phyloP scores from a whole-genome alignment of 495 filamentous ascomycete species.

The Penicillium manginii region DNA sequence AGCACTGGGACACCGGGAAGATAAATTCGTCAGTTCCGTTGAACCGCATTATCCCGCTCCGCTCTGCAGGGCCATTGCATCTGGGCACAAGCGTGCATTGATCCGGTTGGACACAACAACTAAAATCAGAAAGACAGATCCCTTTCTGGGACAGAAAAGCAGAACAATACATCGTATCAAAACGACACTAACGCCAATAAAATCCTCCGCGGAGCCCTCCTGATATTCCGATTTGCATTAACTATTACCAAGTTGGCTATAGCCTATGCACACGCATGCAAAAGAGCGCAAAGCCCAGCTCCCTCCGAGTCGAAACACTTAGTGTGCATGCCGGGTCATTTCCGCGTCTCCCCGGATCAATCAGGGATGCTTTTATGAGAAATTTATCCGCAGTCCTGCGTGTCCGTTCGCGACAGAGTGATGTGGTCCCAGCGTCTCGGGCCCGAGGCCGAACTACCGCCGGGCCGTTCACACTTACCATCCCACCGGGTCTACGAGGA shows the following conservation, averaged over 20 bases:
- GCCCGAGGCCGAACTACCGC: not conserved
- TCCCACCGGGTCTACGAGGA: not conserved
- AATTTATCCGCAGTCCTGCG: not conserved
- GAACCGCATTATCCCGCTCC: not conserved
- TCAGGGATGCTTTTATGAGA: not conserved
- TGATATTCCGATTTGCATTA: not conserved
- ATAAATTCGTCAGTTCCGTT: not conserved
- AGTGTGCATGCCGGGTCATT: slow-evolving; percentile 7
- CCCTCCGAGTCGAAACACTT: slow-evolving; percentile 33
- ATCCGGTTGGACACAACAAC: not conserved
- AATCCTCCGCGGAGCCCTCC: too few species aligned
- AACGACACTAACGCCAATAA: too few species aligned
- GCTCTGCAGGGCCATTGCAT: not conserved
- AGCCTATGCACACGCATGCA: not conserved
- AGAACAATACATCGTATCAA: too few species aligned
- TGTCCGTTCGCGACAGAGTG: not conserved
- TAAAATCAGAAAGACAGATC: too few species aligned
- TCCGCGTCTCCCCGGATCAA: not conserved
- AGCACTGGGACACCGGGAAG: too few species aligned
- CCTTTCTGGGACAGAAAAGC: too few species aligned
- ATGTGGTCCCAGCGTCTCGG: not conserved
- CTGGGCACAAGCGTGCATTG: not conserved
- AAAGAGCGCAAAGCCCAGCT: slow-evolving; percentile 40
- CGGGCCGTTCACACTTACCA: slow-evolving; percentile 12
- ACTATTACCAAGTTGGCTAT: not conserved